Evolutionary conservation across 495 filamentous ascomycete genomes (phyloP).

Genomic region (Hamigera avellanea): DNA sequence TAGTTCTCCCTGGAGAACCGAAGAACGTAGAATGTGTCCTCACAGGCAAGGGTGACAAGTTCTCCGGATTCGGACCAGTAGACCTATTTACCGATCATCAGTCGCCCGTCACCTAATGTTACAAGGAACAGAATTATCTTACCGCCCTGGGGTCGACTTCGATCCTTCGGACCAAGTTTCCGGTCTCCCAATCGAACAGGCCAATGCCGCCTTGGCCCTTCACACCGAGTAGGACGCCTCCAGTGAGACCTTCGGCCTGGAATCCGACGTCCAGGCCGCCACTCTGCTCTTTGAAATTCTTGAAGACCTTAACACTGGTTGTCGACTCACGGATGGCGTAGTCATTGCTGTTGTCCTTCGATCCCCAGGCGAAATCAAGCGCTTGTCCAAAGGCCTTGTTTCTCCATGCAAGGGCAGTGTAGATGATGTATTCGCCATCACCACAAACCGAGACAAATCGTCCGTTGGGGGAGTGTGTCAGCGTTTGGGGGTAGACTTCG

Average conservation of each 20-base stretch:
- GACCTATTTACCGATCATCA: slow-evolving; percentile 39
- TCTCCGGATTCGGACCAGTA: slow-evolving; percentile 98
- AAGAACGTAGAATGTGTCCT: slow-evolving; percentile 91
- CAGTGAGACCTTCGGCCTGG: slow-evolving; percentile 83
- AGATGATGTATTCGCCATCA: slow-evolving; percentile 97
- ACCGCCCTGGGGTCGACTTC: slow-evolving; percentile 83
- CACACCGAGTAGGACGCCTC: slow-evolving; percentile 87
- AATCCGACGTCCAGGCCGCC: slow-evolving; percentile 90
- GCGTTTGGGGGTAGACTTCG: slow-evolving; percentile 90
- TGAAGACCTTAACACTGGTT: slow-evolving; percentile 90
- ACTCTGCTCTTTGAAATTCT: slow-evolving; percentile 91
- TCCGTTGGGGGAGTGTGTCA: slow-evolving; percentile 93
- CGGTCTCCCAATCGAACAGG: slow-evolving; percentile 92
- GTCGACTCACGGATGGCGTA: slow-evolving; percentile 91
- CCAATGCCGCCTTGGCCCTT: slow-evolving; percentile 91
- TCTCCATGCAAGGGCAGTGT: slow-evolving; percentile 92
- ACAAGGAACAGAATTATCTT: slow-evolving; percentile 12
- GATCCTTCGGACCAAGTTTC: slow-evolving; percentile 80
- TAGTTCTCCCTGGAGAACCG: slow-evolving; percentile 85
- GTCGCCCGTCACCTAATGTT: neutral
- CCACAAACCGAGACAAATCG: slow-evolving; percentile 95
- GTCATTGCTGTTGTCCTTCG: slow-evolving; percentile 96
- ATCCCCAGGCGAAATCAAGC: slow-evolving; percentile 93
- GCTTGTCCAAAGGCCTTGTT: slow-evolving; percentile 96
- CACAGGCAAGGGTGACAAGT: slow-evolving; percentile 82